A percentile compares a stretch with the other conserved stretches of the same genome.
Evolutionary conservation across 2,329 filamentous ascomycete genomes (phyloP).

Genomic region (Colletotrichum higginsianum): DNA sequence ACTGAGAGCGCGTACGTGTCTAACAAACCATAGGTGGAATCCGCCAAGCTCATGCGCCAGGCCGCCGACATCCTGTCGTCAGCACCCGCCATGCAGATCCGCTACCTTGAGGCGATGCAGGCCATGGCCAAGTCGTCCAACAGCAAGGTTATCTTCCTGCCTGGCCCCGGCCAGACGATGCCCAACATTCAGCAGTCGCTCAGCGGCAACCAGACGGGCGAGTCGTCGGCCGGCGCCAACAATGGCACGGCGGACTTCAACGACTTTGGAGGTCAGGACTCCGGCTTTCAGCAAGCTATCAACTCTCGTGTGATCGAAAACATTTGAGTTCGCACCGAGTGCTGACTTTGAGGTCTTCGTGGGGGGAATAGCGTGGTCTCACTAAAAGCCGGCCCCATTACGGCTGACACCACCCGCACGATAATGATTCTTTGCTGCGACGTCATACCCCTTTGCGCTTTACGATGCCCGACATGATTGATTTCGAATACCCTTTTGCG

Average conservation of each 20-base stretch:
- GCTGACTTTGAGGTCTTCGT: slow-evolving; percentile 40
- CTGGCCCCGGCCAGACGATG: slow-evolving; percentile 72
- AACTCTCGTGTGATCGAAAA: slow-evolving; percentile 88
- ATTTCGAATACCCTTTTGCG: slow-evolving; percentile 35
- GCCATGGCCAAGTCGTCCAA: slow-evolving; percentile 96
- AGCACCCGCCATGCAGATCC: slow-evolving; percentile 97
- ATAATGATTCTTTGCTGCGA: slow-evolving; percentile 14
- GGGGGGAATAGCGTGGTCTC: slow-evolving; percentile 42
- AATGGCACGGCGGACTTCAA: slow-evolving; percentile 52
- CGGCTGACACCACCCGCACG: slow-evolving; percentile 15
- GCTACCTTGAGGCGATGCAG: slow-evolving; percentile 99
- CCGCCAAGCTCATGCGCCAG: slow-evolving; percentile 92
- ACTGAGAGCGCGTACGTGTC: neutral
- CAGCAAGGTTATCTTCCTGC: slow-evolving; percentile 89
- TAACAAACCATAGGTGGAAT: slow-evolving; percentile 75
- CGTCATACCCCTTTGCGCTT: slow-evolving; percentile 16
- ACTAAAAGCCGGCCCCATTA: slow-evolving; percentile 25
- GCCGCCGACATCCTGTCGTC: slow-evolving; percentile 94
- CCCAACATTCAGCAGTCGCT: slow-evolving; percentile 59
- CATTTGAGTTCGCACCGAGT: slow-evolving; percentile 70
- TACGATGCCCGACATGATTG: slow-evolving; percentile 33
- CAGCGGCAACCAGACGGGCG: slow-evolving; percentile 54
- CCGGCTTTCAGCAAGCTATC: slow-evolving; percentile 83
- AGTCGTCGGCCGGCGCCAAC: slow-evolving; percentile 58
- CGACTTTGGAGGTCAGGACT: slow-evolving; percentile 69